These are phyloP conservation scores for Fusarium graminum DNA, from an alignment of 2,329 filamentous ascomycete genomes.

Conservation along the genomic window DNA sequence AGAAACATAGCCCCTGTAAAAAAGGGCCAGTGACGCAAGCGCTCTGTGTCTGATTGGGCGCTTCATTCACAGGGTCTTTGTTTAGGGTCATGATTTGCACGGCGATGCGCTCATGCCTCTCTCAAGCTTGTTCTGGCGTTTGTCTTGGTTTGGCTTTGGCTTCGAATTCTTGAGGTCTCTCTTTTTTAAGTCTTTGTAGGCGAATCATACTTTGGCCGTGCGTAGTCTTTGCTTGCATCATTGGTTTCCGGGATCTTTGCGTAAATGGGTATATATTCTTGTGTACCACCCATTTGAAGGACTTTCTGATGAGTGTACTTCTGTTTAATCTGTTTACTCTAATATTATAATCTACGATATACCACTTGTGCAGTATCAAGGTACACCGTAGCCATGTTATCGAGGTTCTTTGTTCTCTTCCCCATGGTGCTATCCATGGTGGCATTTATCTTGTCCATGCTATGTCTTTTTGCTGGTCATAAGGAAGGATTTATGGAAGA, in stretches of 20 bases:
- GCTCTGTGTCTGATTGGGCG: slow-evolving; percentile 23
- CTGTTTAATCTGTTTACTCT: slow-evolving; percentile 22
- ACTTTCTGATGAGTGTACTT: slow-evolving; percentile 16
- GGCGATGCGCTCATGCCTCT: slow-evolving; percentile 40
- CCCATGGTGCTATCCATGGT: slow-evolving; percentile 56
- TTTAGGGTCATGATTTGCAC: slow-evolving; percentile 44
- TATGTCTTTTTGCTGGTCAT: slow-evolving; percentile 58
- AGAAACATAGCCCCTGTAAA: slow-evolving; percentile 20
- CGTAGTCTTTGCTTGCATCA: slow-evolving; percentile 32
- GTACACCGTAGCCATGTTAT: slow-evolving; percentile 39
- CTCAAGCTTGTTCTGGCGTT: slow-evolving; percentile 33
- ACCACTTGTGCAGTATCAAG: slow-evolving; percentile 9
- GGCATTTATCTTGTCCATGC: slow-evolving; percentile 56
- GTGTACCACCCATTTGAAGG: slow-evolving; percentile 12
- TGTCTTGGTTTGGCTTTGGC: slow-evolving; percentile 12
- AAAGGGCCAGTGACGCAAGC: slow-evolving; percentile 38
- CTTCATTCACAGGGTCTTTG: slow-evolving; percentile 23
- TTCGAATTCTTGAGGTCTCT: background rate
- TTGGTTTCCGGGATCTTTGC: slow-evolving; percentile 20
- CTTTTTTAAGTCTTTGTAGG: slow-evolving; percentile 3
- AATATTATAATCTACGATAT: slow-evolving; percentile 7
- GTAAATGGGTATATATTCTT: slow-evolving; percentile 33
- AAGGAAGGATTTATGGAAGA: slow-evolving; percentile 60
- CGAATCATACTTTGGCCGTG: slow-evolving; percentile 31
- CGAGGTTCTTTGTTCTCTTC: slow-evolving; percentile 52